Evolutionary conservation across 371 early-diverging fungal genomes (phyloP), one percentile per base, ranked within the genome.

Genomic region (Nematocida minor): DNA sequence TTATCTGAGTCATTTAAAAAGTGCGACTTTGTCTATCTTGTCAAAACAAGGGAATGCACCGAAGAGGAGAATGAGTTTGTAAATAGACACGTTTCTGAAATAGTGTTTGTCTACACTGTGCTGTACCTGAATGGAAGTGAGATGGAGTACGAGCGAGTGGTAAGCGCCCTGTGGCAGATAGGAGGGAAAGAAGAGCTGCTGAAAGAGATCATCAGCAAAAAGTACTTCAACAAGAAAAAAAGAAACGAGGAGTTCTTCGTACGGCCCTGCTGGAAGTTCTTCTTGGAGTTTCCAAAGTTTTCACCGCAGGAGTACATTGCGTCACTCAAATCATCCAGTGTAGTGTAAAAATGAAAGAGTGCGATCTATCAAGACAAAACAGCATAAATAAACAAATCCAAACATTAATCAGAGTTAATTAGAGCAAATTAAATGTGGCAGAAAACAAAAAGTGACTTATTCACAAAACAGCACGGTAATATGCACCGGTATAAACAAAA

Each of bases 201-300:
- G 32, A 74, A 51, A 22, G 32, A 64, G 11, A 40, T 34, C 22
- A 42, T 74, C 11, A 18, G 16, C 4, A 47, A 55, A 29, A 74
- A 74, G 64, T 74, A 66, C 34, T 38, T 74, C 22, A 20, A 53
- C 16, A 63, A 49, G 54, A 47, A 66, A 31, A 74, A 60, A 38
- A 63, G 31, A 34, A 34, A 55, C 18, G 63, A 74, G 14, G 41
- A 18, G n/a, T 20, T n/a, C 16, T 66, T 25, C 9, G 11, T 74
- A 3, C 47, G 63, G 48, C 63, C 48, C 7, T 47, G 49, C 1
- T 74, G 77, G 77, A 63, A 40, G 77, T 74, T 74, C 66, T 74
- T 74, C 53, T 40, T 74, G 18, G 77, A 74, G 53, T 74, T 49
- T 31, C 77, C 77, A 7, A 54, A 74, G 6, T 62, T 74, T 27